phyloP scores from a whole-genome alignment of 2,329 filamentous ascomycete genomes.

The Bipolaris oryzae region DNA sequence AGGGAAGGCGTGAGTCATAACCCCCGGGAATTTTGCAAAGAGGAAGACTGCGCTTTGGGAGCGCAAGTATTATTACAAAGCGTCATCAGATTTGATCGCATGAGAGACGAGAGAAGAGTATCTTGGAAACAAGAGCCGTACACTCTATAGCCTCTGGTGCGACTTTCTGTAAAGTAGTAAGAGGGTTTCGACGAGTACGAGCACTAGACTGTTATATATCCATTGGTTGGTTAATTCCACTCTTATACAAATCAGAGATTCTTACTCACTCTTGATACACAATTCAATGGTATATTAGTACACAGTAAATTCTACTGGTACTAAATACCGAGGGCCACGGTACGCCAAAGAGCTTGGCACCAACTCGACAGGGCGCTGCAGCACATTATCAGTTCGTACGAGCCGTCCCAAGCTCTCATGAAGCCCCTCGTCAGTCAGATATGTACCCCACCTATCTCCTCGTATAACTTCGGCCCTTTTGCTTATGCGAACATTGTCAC shows the following conservation, averaged over 20 bases:
- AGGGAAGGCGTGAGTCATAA: constrained; percentile 57
- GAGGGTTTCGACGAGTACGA: neutral
- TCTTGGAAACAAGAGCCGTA: constrained; percentile 39
- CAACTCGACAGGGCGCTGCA: no score
- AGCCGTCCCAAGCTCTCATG: no score
- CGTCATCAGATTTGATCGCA: constrained; percentile 56
- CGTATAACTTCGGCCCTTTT: no score
- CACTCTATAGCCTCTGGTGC: constrained; percentile 18
- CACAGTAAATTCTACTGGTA: no score
- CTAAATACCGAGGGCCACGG: no score
- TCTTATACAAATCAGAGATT: neutral
- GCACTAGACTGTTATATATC: neutral
- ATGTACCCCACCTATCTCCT: no score
- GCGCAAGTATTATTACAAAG: constrained; percentile 58
- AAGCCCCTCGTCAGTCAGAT: no score
- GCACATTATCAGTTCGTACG: no score
- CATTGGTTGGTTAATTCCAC: neutral
- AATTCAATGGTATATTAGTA: no score
- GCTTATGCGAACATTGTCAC: no score
- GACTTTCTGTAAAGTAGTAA: neutral
- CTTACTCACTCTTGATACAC: no score
- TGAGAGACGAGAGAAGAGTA: constrained; percentile 48
- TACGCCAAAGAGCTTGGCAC: no score
- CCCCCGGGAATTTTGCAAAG: constrained; percentile 53
- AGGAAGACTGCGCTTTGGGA: constrained; percentile 55